A percentile compares a stretch with the other conserved stretches of the same genome.
Evolutionary conservation across 805 yeast genomes (phyloP).

Genomic region (Candida gorgasii): DNA sequence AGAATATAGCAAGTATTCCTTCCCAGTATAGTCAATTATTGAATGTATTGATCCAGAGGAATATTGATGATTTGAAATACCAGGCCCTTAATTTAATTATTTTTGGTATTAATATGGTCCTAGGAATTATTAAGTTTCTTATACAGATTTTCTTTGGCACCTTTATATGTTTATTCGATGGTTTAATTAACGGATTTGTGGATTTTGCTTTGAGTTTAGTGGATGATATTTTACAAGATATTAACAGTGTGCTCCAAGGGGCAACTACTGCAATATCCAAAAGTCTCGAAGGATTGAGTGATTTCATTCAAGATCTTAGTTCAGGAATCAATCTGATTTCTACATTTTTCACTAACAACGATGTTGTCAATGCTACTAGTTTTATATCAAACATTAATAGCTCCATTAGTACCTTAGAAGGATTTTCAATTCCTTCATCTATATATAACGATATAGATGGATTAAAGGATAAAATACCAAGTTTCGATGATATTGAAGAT

Average conservation of each 20-base stretch:
- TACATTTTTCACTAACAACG: constrained; percentile 47
- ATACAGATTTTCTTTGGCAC: constrained; percentile 82
- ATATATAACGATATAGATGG: constrained; percentile 58
- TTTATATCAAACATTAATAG: constrained; percentile 52
- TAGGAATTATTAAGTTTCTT: constrained; percentile 60
- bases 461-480: constrained; percentile 54
- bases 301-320: constrained; percentile 6
- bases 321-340: constrained; percentile 15
- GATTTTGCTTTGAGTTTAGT: constrained; percentile 75
- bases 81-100: constrained; percentile 12
- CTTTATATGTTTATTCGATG: constrained; percentile 75
- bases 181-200: constrained; percentile 71
- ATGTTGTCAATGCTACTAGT: constrained; percentile 30
- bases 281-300: constrained; percentile 9
- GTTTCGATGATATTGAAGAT: constrained; percentile 63
- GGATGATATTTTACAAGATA: constrained; percentile 55
- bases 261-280: constrained; percentile 21
- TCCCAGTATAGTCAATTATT: constrained; percentile 9
- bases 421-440: constrained; percentile 64
- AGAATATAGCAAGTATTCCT: constrained; percentile 7
- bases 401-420: constrained; percentile 53
- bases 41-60: constrained; percentile 8
- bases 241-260: constrained; percentile 56
- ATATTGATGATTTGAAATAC: constrained; percentile 6
- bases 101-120: constrained; percentile 20